Conservation (phyloP, 2,329 filamentous ascomycete genomes). For the Exophiala aquamarina region DNA sequence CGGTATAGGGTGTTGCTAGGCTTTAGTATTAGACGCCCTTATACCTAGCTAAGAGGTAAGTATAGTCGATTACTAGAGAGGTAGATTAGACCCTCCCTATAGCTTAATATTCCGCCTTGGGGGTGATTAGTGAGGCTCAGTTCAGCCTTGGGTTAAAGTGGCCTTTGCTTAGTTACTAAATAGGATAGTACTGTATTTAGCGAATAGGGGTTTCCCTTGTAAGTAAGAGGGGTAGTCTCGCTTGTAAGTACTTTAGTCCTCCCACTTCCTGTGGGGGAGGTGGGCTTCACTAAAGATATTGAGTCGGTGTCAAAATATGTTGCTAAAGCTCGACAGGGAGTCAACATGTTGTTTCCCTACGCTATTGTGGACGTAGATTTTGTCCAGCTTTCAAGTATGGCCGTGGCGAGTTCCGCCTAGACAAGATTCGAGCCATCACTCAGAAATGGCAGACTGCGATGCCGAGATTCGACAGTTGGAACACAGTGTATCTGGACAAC, state of each 20-base stretch:
- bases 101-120: too few species aligned
- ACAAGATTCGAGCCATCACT: not conserved
- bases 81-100: too few species aligned
- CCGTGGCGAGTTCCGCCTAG: not conserved
- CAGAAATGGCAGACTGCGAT: slow-evolving; percentile 54
- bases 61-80: too few species aligned
- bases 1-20: not conserved
- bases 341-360: not conserved
- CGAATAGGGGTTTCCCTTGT: too few species aligned
- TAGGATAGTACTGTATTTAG: too few species aligned
- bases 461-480: slow-evolving; percentile 52
- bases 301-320: not conserved
- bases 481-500: slow-evolving; percentile 63
- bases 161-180: too few species aligned
- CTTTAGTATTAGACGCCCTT: not conserved
- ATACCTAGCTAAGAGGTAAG: too few species aligned
- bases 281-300: not conserved
- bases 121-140: too few species aligned
- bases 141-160: too few species aligned
- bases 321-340: not conserved
- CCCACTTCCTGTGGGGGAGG: not conserved
- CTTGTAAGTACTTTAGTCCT: too few species aligned
- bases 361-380: not conserved
- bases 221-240: too few species aligned
- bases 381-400: not conserved